A percentile compares a stretch with the other conserved stretches of the same genome.
Conservation (phyloP, 805 yeast genomes). For the Blastobotrys terrestris region DNA sequence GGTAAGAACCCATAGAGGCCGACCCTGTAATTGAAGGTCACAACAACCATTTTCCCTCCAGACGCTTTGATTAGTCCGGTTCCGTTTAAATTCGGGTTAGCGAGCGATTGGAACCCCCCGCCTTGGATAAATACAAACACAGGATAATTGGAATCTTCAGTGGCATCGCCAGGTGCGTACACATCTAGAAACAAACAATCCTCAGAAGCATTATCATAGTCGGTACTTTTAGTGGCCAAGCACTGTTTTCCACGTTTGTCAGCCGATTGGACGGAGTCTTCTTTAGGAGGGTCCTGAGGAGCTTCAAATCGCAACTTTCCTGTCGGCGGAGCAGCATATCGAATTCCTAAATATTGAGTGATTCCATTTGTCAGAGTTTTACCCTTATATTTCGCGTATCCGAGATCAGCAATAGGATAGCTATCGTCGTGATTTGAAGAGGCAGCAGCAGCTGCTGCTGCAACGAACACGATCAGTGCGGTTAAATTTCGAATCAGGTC, state of each 20-base stretch:
- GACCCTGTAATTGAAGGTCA: slow-evolving; percentile 32
- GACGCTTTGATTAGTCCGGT: slow-evolving; percentile 16
- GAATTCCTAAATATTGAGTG: slow-evolving; percentile 7
- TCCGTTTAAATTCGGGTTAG: slow-evolving; percentile 25
- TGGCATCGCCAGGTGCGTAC: slow-evolving; percentile 1
- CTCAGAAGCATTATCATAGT: neutral
- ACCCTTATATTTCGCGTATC: slow-evolving; percentile 10
- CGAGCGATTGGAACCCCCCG: slow-evolving; percentile 31
- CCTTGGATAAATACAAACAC: slow-evolving; percentile 35
- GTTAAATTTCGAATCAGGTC: too few relatives aligned
- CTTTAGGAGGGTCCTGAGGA: slow-evolving; percentile 1
- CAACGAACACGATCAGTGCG: too few relatives aligned
- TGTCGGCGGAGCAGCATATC: slow-evolving; percentile 11
- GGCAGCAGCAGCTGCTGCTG: neutral
- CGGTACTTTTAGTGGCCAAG: neutral
- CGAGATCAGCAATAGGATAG: slow-evolving; percentile 8
- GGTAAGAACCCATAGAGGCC: slow-evolving; percentile 34
- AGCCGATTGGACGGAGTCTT: slow-evolving; percentile 4
- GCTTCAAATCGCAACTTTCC: slow-evolving; percentile 12
- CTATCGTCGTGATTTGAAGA: neutral
- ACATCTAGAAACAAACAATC: slow-evolving; percentile 10
- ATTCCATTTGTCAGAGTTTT: slow-evolving; percentile 2
- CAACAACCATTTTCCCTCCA: slow-evolving; percentile 23
- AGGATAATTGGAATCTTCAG: slow-evolving; percentile 13
- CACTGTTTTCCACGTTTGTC: slow-evolving; percentile 6